Evolutionary conservation across 225 moss, liverwort and hornwort species (phyloP).

Genomic region (Straminergon stramineum): DNA sequence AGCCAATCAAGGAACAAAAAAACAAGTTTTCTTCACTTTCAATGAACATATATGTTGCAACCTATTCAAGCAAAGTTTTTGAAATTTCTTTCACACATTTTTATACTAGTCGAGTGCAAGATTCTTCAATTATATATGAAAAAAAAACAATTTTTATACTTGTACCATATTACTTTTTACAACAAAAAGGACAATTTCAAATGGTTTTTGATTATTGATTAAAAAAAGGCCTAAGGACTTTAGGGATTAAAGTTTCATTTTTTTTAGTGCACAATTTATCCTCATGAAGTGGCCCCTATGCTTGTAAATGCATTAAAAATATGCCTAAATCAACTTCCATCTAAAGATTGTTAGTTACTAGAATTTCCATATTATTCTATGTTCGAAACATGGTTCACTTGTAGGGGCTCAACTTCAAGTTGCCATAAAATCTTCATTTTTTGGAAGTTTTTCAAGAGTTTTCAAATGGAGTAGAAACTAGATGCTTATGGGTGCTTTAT

Average conservation of each 20-base stretch:
- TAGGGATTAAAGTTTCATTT: background rate
- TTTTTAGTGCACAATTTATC: background rate
- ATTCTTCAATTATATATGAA: background rate
- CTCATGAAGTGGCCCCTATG: fast-evolving
- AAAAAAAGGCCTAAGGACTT: background rate
- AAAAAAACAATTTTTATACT: too few relatives aligned
- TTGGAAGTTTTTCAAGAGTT: too few relatives aligned
- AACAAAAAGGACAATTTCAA: background rate
- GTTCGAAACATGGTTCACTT: background rate
- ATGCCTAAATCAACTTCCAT: fast-evolving
- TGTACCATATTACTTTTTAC: background rate
- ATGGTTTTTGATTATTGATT: background rate
- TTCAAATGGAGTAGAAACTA: background rate
- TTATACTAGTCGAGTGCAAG: background rate
- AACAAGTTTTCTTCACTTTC: background rate
- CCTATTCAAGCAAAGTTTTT: background rate
- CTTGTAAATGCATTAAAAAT: too few relatives aligned
- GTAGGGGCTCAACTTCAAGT: too few relatives aligned
- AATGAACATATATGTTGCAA: background rate
- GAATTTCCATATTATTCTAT: background rate
- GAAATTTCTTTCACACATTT: background rate
- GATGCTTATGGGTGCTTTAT: too few relatives aligned
- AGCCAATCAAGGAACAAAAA: background rate
- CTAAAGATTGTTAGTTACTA: background rate
- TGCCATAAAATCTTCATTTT: too few relatives aligned